Percentiles rank a stretch among this genome's conserved stretches.
Conservation (phyloP, 208 protist species). For the Borovskyia barvae region DNA sequence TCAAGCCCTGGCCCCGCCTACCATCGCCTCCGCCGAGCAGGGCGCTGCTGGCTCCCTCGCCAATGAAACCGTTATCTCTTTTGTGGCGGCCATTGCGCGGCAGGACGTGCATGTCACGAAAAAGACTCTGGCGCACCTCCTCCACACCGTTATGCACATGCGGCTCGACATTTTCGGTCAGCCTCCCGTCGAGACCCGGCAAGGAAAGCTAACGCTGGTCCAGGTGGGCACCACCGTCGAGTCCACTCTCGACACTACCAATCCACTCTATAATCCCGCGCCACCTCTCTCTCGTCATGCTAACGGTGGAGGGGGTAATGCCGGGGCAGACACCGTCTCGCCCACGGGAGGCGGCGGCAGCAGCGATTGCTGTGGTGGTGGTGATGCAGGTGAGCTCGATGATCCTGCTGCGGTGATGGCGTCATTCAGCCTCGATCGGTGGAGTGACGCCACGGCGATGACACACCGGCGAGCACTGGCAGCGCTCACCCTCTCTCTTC, state of each 20-base stretch:
- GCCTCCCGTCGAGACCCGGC: constrained; percentile 63
- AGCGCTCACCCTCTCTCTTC: constrained; percentile 59
- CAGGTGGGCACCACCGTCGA: constrained; percentile 29
- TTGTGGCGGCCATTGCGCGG: constrained; percentile 71
- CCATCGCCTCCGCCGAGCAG: constrained; percentile 40
- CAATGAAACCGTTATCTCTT: constrained; percentile 79
- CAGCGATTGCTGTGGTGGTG: not conserved
- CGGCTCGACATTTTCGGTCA: constrained; percentile 83
- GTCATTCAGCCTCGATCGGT: constrained; percentile 36
- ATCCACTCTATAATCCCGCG: constrained; percentile 30
- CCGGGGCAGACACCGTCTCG: not conserved
- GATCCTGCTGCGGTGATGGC: constrained; percentile 26
- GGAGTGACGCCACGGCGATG: constrained; percentile 38
- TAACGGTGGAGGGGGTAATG: too few relatives aligned
- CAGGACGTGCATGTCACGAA: constrained; percentile 67
- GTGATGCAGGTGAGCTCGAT: not conserved
- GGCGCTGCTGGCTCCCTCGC: constrained; percentile 32
- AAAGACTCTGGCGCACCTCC: constrained; percentile 47
- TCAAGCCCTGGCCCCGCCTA: constrained; percentile 62
- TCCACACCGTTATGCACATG: constrained; percentile 58
- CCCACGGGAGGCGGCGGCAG: too few relatives aligned
- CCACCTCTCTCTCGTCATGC: not conserved
- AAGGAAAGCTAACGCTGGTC: constrained; percentile 42
- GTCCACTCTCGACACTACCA: constrained; percentile 25
- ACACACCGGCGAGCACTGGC: constrained; percentile 69